These are phyloP conservation scores for Botryotinia calthae DNA, from an alignment of 2,329 filamentous ascomycete genomes.

Conservation along the genomic window DNA sequence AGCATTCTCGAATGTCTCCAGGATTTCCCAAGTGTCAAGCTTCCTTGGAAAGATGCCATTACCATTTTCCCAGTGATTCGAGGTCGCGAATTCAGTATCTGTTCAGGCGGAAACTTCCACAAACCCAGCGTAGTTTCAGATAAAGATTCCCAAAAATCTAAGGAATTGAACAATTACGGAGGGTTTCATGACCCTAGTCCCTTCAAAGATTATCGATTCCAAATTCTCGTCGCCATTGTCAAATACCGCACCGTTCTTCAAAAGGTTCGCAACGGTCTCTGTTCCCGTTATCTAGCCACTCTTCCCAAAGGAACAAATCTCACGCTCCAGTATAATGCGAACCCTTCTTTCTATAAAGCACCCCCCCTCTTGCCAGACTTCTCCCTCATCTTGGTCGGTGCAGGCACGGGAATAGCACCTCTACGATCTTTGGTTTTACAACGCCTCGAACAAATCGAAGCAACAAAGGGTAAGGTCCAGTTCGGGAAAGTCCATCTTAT, in stretches of 20 bases:
- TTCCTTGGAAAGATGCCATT: slow-evolving; percentile 71
- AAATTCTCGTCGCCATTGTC: slow-evolving; percentile 82
- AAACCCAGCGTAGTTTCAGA: slow-evolving; percentile 10
- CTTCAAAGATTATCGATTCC: slow-evolving; percentile 48
- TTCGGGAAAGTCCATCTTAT: slow-evolving; percentile 56
- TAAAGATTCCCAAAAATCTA: neutral
- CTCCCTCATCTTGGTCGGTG: slow-evolving; percentile 72
- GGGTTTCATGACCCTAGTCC: slow-evolving; percentile 11
- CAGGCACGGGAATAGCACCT: slow-evolving; percentile 84
- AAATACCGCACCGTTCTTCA: slow-evolving; percentile 88
- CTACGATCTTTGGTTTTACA: slow-evolving; percentile 79
- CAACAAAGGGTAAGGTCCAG: slow-evolving; percentile 29
- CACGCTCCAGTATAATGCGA: slow-evolving; percentile 45
- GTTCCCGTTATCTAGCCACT: slow-evolving; percentile 77
- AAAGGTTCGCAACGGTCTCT: slow-evolving; percentile 80
- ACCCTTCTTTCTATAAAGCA: slow-evolving; percentile 55
- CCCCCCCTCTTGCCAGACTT: slow-evolving; percentile 46
- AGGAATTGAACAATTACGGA: neutral
- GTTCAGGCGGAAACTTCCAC: slow-evolving; percentile 59
- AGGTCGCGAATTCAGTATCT: slow-evolving; percentile 92
- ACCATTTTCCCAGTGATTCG: slow-evolving; percentile 77
- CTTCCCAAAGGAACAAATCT: slow-evolving; percentile 51
- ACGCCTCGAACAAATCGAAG: slow-evolving; percentile 44
- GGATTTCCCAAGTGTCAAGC: slow-evolving; percentile 80
- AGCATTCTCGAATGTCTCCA: slow-evolving; percentile 90